These are phyloP conservation scores for Microthyrium microscopicum DNA, from an alignment of 2,329 filamentous ascomycete species.

Conservation along the genomic window DNA sequence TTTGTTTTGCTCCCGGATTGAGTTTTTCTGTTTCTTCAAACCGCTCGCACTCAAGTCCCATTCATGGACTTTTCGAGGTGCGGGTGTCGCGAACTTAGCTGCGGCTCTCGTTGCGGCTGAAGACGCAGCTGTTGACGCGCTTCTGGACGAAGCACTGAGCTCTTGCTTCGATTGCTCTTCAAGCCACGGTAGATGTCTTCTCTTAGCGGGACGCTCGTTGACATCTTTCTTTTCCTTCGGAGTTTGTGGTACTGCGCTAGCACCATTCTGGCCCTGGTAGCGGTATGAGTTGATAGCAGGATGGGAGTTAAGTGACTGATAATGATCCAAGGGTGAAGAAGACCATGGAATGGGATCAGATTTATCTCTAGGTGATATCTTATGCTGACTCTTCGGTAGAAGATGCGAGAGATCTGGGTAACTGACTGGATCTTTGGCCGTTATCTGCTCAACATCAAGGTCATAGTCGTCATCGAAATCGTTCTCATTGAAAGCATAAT, in stretches of 20 bases:
- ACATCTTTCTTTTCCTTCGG: conserved; percentile 1
- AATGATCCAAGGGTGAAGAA: conserved; percentile 24
- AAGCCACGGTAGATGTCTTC: conserved; percentile 47
- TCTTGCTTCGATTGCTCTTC: conserved; percentile 23
- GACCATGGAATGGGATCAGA: conserved; percentile 7
- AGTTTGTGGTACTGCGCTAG: not conserved
- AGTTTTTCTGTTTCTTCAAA: conserved; percentile 62
- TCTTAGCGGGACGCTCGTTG: conserved; percentile 28
- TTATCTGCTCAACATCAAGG: conserved; percentile 50
- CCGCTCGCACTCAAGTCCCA: conserved; percentile 65
- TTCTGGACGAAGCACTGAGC: conserved; percentile 17
- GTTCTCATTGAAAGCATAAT: conserved; percentile 54
- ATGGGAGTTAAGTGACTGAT: conserved; percentile 19
- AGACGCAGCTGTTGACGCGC: conserved; percentile 18
- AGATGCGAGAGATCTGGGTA: conserved; percentile 18
- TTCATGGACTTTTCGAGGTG: conserved; percentile 10
- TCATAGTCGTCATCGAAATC: conserved; percentile 78
- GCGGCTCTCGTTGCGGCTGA: conserved; percentile 7
- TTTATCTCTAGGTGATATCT: conserved; percentile 2
- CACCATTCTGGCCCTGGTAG: not conserved
- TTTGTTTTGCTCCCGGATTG: conserved; percentile 45
- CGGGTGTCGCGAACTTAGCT: conserved; percentile 3
- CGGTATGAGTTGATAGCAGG: conserved; percentile 8
- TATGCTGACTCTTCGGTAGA: not conserved
- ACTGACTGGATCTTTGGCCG: conserved; percentile 25